Evolutionary conservation across 495 filamentous ascomycete species (phyloP).

Genomic region (Aspergillus cavernicola): DNA sequence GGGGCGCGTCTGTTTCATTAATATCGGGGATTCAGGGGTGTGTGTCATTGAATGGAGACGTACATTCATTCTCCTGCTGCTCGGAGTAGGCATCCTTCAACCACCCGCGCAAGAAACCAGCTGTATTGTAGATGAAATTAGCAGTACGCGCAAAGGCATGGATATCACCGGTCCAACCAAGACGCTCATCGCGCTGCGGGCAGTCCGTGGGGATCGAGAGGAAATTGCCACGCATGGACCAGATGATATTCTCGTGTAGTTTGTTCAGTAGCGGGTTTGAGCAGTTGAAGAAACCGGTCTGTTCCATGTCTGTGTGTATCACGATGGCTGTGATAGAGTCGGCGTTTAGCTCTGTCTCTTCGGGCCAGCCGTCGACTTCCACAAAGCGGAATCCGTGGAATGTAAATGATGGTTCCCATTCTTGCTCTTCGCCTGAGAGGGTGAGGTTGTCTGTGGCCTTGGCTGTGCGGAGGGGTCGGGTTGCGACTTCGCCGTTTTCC

Average conservation of each 20-base stretch:
- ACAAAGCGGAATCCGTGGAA: conserved; percentile 37
- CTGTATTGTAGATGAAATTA: conserved; percentile 49
- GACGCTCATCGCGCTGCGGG: conserved; percentile 53
- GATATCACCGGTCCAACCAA: conserved; percentile 57
- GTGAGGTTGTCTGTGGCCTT: conserved; percentile 7
- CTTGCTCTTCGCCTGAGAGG: conserved; percentile 4
- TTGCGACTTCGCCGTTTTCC: conserved; percentile 15
- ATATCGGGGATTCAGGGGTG: no score
- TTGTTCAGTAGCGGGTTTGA: conserved; percentile 47
- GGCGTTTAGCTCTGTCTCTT: conserved; percentile 6
- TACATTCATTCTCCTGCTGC: conserved; percentile 22
- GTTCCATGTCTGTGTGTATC: conserved; percentile 48
- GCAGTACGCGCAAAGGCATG: conserved; percentile 50
- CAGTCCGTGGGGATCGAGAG: conserved; percentile 54
- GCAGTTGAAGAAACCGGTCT: conserved; percentile 44
- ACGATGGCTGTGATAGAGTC: conserved; percentile 40
- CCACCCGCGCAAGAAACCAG: conserved; percentile 49
- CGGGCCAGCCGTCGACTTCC: conserved; percentile 44
- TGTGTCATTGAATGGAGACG: no score
- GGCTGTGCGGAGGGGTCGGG: conserved; percentile 21
- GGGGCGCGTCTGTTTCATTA: conserved; percentile 8
- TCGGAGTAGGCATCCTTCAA: conserved; percentile 42
- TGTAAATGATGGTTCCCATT: conserved; percentile 7
- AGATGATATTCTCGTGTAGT: conserved; percentile 47
- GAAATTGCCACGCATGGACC: conserved; percentile 57